Conservation (phyloP, 495 filamentous ascomycete species). For the Lophiostoma macrostomum region DNA sequence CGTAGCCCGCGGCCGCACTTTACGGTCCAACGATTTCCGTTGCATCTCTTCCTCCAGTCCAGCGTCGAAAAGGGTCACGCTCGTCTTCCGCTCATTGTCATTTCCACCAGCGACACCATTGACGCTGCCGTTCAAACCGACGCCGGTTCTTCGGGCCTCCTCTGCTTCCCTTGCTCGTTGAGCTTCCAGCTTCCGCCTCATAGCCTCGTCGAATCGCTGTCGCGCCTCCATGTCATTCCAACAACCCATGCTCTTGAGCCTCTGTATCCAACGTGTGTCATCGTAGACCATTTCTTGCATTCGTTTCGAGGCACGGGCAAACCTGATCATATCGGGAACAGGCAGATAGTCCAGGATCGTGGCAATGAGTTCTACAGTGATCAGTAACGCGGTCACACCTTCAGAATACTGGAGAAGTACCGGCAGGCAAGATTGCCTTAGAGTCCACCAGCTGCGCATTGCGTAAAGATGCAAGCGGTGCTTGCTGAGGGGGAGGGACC, state of each 20-base stretch:
- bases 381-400: background rate
- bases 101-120: slow-evolving; percentile 36
- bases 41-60: slow-evolving; percentile 53
- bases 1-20: slow-evolving; percentile 9
- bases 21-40: slow-evolving; percentile 34
- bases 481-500: slow-evolving; percentile 48
- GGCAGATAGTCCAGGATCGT: slow-evolving; percentile 86
- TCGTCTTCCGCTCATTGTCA: slow-evolving; percentile 29
- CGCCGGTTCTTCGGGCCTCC: slow-evolving; percentile 42
- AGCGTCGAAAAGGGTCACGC: slow-evolving; percentile 71
- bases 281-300: slow-evolving; percentile 99
- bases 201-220: slow-evolving; percentile 67
- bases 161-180: slow-evolving; percentile 54
- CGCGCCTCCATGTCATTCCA: slow-evolving; percentile 92
- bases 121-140: slow-evolving; percentile 39
- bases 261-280: slow-evolving; percentile 89
- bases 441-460: slow-evolving; percentile 71
- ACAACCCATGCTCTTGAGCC: slow-evolving; percentile 77
- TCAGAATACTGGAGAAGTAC: slow-evolving; percentile 43
- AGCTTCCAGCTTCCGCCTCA: slow-evolving; percentile 63
- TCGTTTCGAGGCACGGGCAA: slow-evolving; percentile 82
- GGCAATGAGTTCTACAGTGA: slow-evolving; percentile 74
- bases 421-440: slow-evolving; percentile 75
- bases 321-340: slow-evolving; percentile 75
- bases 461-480: slow-evolving; percentile 71